Evolutionary conservation across 2,329 filamentous ascomycete species (phyloP).

Genomic region (Colletotrichum australisinense): DNA sequence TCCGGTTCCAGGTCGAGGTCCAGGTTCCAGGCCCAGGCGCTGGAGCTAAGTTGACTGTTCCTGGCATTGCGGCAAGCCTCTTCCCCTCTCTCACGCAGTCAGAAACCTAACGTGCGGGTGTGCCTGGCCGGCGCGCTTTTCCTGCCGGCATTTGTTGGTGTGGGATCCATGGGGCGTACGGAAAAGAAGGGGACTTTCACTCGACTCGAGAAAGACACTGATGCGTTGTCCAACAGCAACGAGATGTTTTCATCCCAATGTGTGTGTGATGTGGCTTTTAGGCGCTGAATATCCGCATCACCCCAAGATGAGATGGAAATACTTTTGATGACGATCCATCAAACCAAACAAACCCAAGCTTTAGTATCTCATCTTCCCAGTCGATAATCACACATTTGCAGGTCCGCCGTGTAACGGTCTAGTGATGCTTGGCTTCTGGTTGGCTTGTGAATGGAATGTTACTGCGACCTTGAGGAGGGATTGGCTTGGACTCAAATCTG

Average conservation of each 20-base stretch:
- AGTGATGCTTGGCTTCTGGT: background rate
- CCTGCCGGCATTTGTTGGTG: conserved; percentile 26
- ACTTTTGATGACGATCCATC: background rate
- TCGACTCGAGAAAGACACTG: background rate
- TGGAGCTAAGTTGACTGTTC: background rate
- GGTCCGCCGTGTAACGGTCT: background rate
- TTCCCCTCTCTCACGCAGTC: background rate
- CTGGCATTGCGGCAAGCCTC: background rate
- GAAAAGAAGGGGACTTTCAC: background rate
- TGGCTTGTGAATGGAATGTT: background rate
- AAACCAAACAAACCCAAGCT: background rate
- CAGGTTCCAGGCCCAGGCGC: conserved; percentile 6
- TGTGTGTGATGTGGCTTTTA: background rate
- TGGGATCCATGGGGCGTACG: conserved; percentile 9
- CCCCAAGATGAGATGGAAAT: background rate
- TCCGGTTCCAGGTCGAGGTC: background rate
- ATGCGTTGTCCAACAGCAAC: conserved; percentile 1
- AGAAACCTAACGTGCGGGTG: conserved; percentile 16
- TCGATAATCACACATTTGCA: background rate
- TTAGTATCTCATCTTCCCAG: background rate
- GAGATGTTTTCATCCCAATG: background rate
- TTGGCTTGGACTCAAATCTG: conserved; percentile 20
- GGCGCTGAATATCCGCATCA: background rate
- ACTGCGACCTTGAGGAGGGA: background rate
- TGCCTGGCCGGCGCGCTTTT: conserved; percentile 19